Conservation (phyloP, 352 stramenopile species). For the Phytophthora idaei region DNA sequence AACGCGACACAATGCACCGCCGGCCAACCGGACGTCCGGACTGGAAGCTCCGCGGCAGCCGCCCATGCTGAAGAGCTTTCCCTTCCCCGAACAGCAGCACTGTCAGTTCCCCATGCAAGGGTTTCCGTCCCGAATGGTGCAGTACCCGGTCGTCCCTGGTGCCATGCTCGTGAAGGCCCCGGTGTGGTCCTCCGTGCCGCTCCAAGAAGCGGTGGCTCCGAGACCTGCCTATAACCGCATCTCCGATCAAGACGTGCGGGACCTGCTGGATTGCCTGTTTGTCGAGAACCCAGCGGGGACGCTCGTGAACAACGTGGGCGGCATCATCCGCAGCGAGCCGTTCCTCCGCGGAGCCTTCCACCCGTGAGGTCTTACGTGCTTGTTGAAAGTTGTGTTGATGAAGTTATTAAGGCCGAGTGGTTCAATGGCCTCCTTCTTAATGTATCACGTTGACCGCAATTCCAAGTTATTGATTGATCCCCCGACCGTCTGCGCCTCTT, state of each 20-base stretch:
- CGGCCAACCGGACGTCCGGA: slow-evolving; percentile 2
- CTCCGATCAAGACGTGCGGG: slow-evolving; percentile 47
- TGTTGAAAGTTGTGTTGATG: slow-evolving; percentile 30
- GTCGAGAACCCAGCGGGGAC: slow-evolving; percentile 32
- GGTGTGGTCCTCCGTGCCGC: slow-evolving; percentile 22
- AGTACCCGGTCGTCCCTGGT: slow-evolving; percentile 30
- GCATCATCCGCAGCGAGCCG: slow-evolving; percentile 38
- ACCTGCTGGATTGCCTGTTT: slow-evolving; percentile 50
- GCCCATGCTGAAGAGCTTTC: slow-evolving; percentile 26
- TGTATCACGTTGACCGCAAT: slow-evolving; percentile 23
- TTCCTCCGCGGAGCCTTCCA: slow-evolving; percentile 39
- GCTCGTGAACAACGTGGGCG: slow-evolving; percentile 24
- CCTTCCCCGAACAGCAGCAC: slow-evolving; percentile 25
- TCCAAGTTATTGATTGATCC: slow-evolving; percentile 8
- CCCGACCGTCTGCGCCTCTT: slow-evolving; percentile 3
- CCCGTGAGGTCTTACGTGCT: slow-evolving; percentile 12
- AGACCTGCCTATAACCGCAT: slow-evolving; percentile 33
- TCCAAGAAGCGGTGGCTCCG: slow-evolving; percentile 10
- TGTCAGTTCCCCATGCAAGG: slow-evolving; percentile 25
- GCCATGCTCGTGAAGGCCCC: slow-evolving; percentile 35
- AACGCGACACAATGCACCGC: slow-evolving; percentile 45
- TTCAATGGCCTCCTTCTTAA: slow-evolving; percentile 16
- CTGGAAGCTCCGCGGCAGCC: slow-evolving; percentile 18
- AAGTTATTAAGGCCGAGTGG: slow-evolving; percentile 33
- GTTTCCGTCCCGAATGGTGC: slow-evolving; percentile 16